phyloP scores from a whole-genome alignment of 306 rosid genomes.

The Quercus alba region DNA sequence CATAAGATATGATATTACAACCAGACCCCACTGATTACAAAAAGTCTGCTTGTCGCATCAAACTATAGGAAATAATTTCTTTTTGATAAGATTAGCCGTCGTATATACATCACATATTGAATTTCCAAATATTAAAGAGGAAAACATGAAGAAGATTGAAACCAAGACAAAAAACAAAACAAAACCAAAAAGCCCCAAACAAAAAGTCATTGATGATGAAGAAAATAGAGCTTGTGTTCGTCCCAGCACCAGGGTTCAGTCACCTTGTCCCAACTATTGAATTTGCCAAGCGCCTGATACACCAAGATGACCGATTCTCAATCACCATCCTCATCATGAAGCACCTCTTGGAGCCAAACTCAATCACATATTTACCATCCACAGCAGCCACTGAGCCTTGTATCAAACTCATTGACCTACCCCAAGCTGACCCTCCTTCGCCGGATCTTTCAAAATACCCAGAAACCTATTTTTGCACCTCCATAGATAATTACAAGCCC shows the following conservation, averaged over 20 bases:
- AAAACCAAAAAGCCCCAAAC: too few relatives aligned
- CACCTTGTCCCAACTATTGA: slow-evolving; percentile 50
- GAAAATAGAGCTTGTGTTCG: slow-evolving; percentile 37
- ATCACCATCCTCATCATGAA: slow-evolving; percentile 50
- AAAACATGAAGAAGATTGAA: too few relatives aligned
- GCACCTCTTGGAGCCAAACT: slow-evolving; percentile 36
- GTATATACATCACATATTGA: too few relatives aligned
- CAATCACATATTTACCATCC: slow-evolving; percentile 14
- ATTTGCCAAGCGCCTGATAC: slow-evolving; percentile 47
- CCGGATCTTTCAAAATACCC: slow-evolving; percentile 22
- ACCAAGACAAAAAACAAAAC: too few relatives aligned
- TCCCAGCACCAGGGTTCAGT: slow-evolving; percentile 51
- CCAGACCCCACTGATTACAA: too few relatives aligned
- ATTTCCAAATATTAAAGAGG: too few relatives aligned
- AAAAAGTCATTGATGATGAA: background rate
- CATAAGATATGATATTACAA: too few relatives aligned
- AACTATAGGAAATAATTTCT: too few relatives aligned
- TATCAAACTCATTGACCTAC: slow-evolving; percentile 37
- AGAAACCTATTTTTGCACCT: slow-evolving; percentile 21
- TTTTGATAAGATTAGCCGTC: too few relatives aligned
- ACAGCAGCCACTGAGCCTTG: slow-evolving; percentile 14
- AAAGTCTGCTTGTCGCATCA: too few relatives aligned
- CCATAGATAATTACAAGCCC: slow-evolving; percentile 29
- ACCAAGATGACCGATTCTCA: slow-evolving; percentile 38
- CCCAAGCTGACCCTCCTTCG: slow-evolving; percentile 30